phyloP scores from a whole-genome alignment of 495 filamentous ascomycete species.

The Pyrenula massariospora region DNA sequence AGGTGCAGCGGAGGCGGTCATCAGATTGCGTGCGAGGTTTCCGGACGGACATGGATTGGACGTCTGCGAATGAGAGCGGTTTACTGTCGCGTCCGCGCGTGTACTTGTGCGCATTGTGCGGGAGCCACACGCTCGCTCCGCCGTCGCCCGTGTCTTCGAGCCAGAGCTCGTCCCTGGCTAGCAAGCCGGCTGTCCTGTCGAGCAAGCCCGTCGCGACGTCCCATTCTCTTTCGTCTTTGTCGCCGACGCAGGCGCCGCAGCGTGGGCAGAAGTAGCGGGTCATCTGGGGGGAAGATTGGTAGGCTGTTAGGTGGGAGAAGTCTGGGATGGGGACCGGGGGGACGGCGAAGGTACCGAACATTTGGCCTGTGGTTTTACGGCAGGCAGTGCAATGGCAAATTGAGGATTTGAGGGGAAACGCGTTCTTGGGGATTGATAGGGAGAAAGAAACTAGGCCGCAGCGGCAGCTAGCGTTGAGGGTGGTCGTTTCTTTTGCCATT shows the following conservation, averaged over 20 bases:
- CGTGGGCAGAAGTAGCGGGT: slow-evolving; percentile 56
- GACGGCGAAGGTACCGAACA: background rate
- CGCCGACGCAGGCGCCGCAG: slow-evolving; percentile 51
- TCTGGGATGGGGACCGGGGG: background rate
- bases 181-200: slow-evolving; percentile 20
- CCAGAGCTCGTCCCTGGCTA: slow-evolving; percentile 19
- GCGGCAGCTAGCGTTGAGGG: background rate
- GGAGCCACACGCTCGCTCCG: slow-evolving; percentile 34
- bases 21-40: slow-evolving; percentile 1
- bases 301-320: slow-evolving; percentile 22
- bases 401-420: background rate
- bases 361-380: background rate
- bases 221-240: slow-evolving; percentile 20
- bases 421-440: background rate
- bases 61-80: slow-evolving; percentile 13
- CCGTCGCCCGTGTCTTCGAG: slow-evolving; percentile 42
- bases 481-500: no score
- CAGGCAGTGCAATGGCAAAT: background rate
- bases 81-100: slow-evolving; percentile 5
- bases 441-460: background rate
- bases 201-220: slow-evolving; percentile 32
- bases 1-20: slow-evolving; percentile 19
- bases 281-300: slow-evolving; percentile 31
- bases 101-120: slow-evolving; percentile 5
- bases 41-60: slow-evolving; percentile 20